Evolutionary conservation across 2,329 filamentous ascomycete genomes (phyloP), one percentile per base, ranked within the genome.

Genomic region (Escovopsis sp.): DNA sequence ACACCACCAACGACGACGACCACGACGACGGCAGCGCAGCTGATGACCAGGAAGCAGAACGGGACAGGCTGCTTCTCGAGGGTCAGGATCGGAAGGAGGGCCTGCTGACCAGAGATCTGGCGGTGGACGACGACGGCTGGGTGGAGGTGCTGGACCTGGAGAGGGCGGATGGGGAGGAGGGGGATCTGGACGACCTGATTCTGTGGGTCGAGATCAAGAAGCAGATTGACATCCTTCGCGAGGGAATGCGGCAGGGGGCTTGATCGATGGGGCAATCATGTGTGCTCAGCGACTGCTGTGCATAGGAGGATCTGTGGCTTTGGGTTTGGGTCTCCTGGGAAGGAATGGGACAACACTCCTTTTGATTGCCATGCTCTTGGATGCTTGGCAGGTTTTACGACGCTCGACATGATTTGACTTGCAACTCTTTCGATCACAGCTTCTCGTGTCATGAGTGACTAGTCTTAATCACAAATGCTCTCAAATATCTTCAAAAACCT

Each of bases 131-230:
- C 35, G 57, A 68, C 32, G 60, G 56, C 15, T 65, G 63, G 58
- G 48, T 64, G 13, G 59, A 55, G 14, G 51, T 64, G 6, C 44
- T 49, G 2, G 51, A 49, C 5, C 44, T 49, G 2, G 51, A 49
- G 11, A 43, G 39, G n/a, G 15, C 47, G 8, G 45, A 40, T 9
- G 54, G 55, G 35, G 59, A 57, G 5, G 58, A 62, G 16, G 57
- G 61, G 5, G 61, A 64, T 42, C 50, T 79, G 39, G 64, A 72
- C 20, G 62, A 67, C 25, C 62, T 76, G 44, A 52, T 70, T 4
- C 56, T 81, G 35, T 80, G 74, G 75, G 62, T 67, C 4, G 71
- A 76, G 53, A 72, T 82, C 46, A 72, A 76, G 65, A 75, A 71
- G 53, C 76, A 81, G 57, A 64, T 82, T 42, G 64, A 69, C 43